These are phyloP conservation scores for Diutina neorugosa DNA, from an alignment of 1,139 yeast genomes.

Conservation along the genomic window DNA sequence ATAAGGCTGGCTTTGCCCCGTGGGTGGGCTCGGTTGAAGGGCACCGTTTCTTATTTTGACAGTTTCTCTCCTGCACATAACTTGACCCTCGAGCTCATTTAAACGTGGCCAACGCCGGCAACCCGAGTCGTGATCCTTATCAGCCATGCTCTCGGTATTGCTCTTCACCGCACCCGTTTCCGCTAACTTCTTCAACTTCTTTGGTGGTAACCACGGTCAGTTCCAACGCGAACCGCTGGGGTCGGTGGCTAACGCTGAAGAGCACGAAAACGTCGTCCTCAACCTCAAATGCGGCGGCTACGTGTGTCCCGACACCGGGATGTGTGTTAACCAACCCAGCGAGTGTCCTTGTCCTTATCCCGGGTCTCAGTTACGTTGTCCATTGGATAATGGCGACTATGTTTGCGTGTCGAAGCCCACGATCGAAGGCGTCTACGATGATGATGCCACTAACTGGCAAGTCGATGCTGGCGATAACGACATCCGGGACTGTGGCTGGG, in stretches of 20 bases:
- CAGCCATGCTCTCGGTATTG: neutral
- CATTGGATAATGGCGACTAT: slow-evolving; percentile 54
- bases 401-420: slow-evolving; percentile 80
- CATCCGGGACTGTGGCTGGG: slow-evolving; percentile 74
- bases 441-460: slow-evolving; percentile 39
- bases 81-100: neutral
- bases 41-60: neutral
- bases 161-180: slow-evolving; percentile 4
- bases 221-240: slow-evolving; percentile 13
- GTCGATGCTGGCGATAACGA: slow-evolving; percentile 39
- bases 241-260: neutral
- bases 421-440: slow-evolving; percentile 31
- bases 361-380: slow-evolving; percentile 70
- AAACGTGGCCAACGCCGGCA: neutral
- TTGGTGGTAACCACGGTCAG: slow-evolving; percentile 15
- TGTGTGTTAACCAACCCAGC: slow-evolving; percentile 56
- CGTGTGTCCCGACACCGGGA: slow-evolving; percentile 71
- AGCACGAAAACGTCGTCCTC: slow-evolving; percentile 18
- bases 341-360: slow-evolving; percentile 92
- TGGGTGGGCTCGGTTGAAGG: neutral
- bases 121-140: too few relatives aligned
- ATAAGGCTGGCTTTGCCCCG: neutral
- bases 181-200: slow-evolving; percentile 24
- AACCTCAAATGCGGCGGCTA: slow-evolving; percentile 48
- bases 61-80: neutral